Conservation (phyloP, 371 early-diverging fungal genomes). For the Dichotomocladium elegans region DNA sequence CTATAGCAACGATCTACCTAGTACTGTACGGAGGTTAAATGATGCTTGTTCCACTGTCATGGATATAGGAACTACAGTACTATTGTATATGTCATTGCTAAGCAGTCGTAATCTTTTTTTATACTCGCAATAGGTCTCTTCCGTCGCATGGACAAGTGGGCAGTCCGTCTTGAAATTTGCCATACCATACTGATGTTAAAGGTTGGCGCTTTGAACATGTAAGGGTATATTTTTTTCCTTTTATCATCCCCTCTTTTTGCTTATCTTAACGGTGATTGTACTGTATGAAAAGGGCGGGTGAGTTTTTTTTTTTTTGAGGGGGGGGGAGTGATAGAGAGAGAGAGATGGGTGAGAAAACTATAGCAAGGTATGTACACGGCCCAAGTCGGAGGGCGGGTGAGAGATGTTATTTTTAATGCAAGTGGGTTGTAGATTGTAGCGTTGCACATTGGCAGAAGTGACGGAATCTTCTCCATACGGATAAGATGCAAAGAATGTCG, state of each 20-base stretch:
- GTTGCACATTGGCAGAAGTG: background rate
- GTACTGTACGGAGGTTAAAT: too few species aligned
- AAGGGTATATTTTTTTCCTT: slow-evolving; percentile 3
- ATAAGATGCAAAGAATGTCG: slow-evolving; percentile 1
- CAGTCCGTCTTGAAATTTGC: too few species aligned
- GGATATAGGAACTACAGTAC: too few species aligned
- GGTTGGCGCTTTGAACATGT: too few species aligned
- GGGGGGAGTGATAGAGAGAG: background rate
- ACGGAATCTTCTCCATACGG: background rate
- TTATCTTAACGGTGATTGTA: too few species aligned
- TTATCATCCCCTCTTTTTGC: background rate
- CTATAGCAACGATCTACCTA: too few species aligned
- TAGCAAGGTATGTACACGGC: slow-evolving; percentile 15
- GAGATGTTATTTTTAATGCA: background rate
- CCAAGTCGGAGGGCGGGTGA: slow-evolving; percentile 3
- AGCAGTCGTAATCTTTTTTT: too few species aligned
- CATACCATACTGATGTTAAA: too few species aligned
- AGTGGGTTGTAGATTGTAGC: background rate
- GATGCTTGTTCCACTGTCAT: too few species aligned
- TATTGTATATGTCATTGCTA: too few species aligned
- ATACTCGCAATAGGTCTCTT: too few species aligned
- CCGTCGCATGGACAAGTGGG: too few species aligned
- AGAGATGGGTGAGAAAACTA: background rate
- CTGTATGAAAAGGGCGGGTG: background rate
- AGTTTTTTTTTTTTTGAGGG: background rate